These are phyloP conservation scores for Parsonsia alboflavescens DNA, from an alignment of 257 asterid genomes.

Conservation along the genomic window DNA sequence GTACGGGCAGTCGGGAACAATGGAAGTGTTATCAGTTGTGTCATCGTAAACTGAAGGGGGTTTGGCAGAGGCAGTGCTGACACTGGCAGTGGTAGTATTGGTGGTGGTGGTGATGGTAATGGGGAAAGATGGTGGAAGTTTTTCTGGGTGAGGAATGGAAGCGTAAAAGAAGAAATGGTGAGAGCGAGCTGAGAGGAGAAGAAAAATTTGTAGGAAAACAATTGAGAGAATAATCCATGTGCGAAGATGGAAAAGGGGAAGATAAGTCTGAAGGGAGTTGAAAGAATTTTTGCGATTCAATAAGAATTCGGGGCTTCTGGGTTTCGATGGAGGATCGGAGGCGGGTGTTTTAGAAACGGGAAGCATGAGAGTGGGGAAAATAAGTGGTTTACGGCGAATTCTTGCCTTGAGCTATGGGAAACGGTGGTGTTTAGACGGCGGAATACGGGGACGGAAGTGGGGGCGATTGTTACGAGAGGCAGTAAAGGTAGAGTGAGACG, in stretches of 20 bases:
- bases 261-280: conserved; percentile 5
- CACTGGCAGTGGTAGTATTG: neutral
- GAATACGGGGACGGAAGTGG: neutral
- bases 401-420: neutral
- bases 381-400: neutral
- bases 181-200: conserved; percentile 22
- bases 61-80: neutral
- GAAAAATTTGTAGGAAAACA: conserved; percentile 28
- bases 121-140: neutral
- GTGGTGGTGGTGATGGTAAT: neutral
- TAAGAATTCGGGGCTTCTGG: conserved; percentile 8
- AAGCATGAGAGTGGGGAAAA: conserved; percentile 16
- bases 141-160: conserved; percentile 4
- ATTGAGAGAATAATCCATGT: conserved; percentile 25
- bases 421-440: neutral
- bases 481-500: neutral
- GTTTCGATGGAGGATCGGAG: conserved; percentile 6
- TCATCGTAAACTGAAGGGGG: neutral
- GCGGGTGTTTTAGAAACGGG: conserved; percentile 13
- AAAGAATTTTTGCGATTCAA: conserved; percentile 11
- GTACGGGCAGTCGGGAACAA: conserved; percentile 28
- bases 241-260: conserved; percentile 15
- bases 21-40: neutral
- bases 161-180: conserved; percentile 2
- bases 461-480: neutral